Evolutionary conservation across 2,329 filamentous ascomycete genomes (phyloP).

Genomic region (Monosporascus sp.): DNA sequence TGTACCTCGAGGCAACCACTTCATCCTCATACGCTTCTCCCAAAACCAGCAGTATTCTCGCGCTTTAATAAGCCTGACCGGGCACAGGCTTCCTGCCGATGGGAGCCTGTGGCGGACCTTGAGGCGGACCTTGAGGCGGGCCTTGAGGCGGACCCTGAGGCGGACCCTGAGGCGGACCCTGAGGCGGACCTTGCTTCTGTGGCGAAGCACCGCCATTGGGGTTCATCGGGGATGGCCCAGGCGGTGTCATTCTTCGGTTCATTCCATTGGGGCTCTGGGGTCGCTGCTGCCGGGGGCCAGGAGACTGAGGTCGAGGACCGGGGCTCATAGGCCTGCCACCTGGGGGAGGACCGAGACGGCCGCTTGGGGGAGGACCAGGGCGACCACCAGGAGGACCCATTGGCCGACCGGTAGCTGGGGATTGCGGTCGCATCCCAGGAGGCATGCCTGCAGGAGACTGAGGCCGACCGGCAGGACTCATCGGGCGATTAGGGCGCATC

Average conservation of each 20-base stretch:
- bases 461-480: conserved; percentile 18
- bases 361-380: conserved; percentile 14
- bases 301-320: conserved; percentile 38
- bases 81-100: conserved; percentile 52
- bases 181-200: conserved; percentile 24
- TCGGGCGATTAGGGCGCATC: conserved; percentile 26
- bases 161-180: conserved; percentile 32
- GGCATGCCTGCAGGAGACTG: conserved; percentile 25
- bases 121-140: conserved; percentile 31
- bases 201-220: conserved; percentile 25
- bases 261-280: conserved; percentile 37
- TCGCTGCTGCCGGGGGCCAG: conserved; percentile 30
- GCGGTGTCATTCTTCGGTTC: conserved; percentile 36
- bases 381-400: conserved; percentile 21
- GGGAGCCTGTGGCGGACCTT: too few relatives aligned
- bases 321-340: conserved; percentile 24
- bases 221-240: conserved; percentile 43
- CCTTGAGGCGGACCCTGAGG: conserved; percentile 35
- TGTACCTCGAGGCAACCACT: not conserved
- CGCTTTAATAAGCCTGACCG: conserved; percentile 42
- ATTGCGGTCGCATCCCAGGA: conserved; percentile 29
- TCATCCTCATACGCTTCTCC: not conserved
- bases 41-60: not conserved
- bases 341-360: conserved; percentile 17
- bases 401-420: conserved; percentile 27